Conservation (phyloP, 495 filamentous ascomycete genomes). For the Parachaetomium inaequale region DNA sequence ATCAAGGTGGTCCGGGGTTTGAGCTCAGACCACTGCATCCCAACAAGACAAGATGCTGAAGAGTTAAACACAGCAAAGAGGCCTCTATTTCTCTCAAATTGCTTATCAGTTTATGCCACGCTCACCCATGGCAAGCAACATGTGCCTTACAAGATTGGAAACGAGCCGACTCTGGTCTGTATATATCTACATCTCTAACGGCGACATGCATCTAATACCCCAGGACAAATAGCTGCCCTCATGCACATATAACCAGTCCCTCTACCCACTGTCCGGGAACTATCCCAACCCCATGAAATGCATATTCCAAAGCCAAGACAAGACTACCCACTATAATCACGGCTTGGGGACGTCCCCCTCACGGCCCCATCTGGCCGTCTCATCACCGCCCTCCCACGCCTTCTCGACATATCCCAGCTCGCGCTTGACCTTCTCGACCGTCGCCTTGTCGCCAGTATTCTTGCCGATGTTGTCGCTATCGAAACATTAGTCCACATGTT, state of each 20-base stretch:
- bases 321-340: background rate
- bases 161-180: too few relatives aligned
- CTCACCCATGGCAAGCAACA: too few relatives aligned
- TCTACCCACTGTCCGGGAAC: background rate
- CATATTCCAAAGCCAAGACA: background rate
- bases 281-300: background rate
- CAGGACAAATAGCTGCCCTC: background rate
- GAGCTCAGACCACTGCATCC: too few relatives aligned
- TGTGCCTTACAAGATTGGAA: too few relatives aligned
- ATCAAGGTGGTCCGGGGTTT: too few relatives aligned
- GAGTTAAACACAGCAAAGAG: too few relatives aligned
- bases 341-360: slow-evolving; percentile 28
- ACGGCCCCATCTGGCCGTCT: slow-evolving; percentile 72
- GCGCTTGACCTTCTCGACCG: slow-evolving; percentile 78
- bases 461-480: slow-evolving; percentile 85
- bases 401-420: slow-evolving; percentile 81
- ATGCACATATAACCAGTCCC: background rate
- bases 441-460: slow-evolving; percentile 82
- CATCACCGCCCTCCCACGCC: slow-evolving; percentile 77
- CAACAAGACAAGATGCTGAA: too few relatives aligned
- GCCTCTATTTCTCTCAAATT: too few relatives aligned
- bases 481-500: slow-evolving; percentile 6
- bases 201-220: background rate
- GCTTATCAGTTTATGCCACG: too few relatives aligned
- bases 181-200: background rate